Conservation (phyloP, 2,329 filamentous ascomycete genomes). For the Nannizzia gypsea region DNA sequence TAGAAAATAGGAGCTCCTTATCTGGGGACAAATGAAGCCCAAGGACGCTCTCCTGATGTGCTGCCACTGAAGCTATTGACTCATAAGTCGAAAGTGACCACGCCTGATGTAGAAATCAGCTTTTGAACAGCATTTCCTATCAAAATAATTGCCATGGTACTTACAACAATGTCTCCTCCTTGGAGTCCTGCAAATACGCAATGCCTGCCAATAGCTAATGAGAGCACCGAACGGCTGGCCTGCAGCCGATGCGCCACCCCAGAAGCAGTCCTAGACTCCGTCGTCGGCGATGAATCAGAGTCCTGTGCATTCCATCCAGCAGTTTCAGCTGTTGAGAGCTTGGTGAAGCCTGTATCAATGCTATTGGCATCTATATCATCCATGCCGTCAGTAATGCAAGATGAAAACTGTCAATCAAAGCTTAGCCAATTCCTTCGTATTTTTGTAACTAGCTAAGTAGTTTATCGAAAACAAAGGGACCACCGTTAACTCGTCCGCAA, state of each 20-base stretch:
- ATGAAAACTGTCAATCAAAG: not conserved
- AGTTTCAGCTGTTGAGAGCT: not conserved
- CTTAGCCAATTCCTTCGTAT: not conserved
- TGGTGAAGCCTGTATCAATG: not conserved
- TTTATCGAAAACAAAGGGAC: too few relatives aligned
- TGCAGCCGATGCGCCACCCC: constrained; percentile 32
- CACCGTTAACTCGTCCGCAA: not conserved
- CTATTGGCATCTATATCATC: not conserved
- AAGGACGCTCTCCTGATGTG: constrained; percentile 83
- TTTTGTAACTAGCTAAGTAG: not conserved
- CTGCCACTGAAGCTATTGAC: constrained; percentile 64
- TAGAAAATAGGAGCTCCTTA: constrained; percentile 70
- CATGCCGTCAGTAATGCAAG: not conserved
- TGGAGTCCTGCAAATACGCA: constrained; percentile 88
- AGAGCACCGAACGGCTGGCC: constrained; percentile 43
- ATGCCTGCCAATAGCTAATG: constrained; percentile 66
- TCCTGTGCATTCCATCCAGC: not conserved
- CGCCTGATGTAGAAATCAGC: constrained; percentile 34
- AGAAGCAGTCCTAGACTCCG: not conserved
- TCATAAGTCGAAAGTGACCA: constrained; percentile 87
- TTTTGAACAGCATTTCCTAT: not conserved
- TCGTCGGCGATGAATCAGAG: not conserved
- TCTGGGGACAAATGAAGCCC: constrained; percentile 70
- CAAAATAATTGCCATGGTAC: constrained; percentile 15
- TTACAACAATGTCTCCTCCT: constrained; percentile 74